Base-by-base conservation (phyloP, 352 stramenopile genomes). In the Phytopythium montanum region DNA sequence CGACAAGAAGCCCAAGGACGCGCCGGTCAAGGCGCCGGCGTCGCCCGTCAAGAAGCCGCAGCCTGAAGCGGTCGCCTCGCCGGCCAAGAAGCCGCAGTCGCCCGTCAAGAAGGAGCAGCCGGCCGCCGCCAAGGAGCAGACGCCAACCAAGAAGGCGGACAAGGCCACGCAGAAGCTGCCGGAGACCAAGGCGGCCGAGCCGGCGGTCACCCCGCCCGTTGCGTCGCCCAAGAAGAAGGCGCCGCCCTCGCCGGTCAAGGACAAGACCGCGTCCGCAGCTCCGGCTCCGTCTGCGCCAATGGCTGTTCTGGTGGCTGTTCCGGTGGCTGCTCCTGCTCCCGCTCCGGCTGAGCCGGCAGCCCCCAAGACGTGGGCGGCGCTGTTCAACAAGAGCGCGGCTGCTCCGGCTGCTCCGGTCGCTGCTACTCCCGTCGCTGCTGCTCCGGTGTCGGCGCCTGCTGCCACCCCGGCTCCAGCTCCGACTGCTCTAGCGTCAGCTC, bases 331-430 rank as follows among this genome's bases (percentile, higher is more conserved):
- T 25, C 18, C 50, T 3, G n/a, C 19, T 9, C 51, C 60, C 23
- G 61, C 56, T 31, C 56, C 68, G 33, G 54, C 58, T 1, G 72
- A 68, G 50, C 71, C 74, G 14, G 64, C 71, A 8, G 65, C 72
- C 19, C 63, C 71, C 10, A 90, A 87, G 65, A 85, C 79, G 8
- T 81, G 77, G 69, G 83, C 78, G 1, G 75, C 79, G n/a, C 64
- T 85, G 31, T 85, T 85, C 26, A 50, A 41, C 13, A 52, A 52
- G 25, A 52, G 14, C 25, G 45, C 45, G 45, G 61, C 60, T 19
- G 54, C 71, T 25, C 74, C 77, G 31, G 36, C 70, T 65, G 56
- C 71, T 45, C 26, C 42, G 10, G 53, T 44, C 44, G 36, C 66
- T 44, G 41, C 59, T 23, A n/a, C n/a, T n/a, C n/a, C n/a, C n/a